Conservation (phyloP, 176 grass and related monocot genomes). For the Ampelocalamus luodianensis region DNA sequence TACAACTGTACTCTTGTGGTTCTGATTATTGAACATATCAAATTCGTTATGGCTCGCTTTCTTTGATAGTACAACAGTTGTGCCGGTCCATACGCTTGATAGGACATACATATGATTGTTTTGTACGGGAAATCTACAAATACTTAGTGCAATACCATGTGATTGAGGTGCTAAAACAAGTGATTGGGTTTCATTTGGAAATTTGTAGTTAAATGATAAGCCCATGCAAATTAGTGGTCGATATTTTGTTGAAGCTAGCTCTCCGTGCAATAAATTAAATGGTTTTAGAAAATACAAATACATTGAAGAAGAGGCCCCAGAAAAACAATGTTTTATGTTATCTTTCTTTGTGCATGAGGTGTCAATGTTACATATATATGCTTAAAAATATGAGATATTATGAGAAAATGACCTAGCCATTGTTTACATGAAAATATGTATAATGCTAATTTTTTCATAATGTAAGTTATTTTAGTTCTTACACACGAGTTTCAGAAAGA, state of each 20-base stretch:
- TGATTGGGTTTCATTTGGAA: not conserved
- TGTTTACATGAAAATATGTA: not conserved
- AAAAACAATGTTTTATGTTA: not conserved
- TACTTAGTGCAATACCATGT: not conserved
- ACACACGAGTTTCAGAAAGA: not conserved
- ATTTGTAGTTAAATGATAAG: not conserved
- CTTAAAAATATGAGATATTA: not conserved
- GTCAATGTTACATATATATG: not conserved
- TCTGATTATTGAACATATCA: not conserved
- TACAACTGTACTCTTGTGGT: not conserved
- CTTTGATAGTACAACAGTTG: not conserved
- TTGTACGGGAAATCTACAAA: not conserved
- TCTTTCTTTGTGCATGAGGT: not conserved
- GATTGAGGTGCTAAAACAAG: not conserved
- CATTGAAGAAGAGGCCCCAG: not conserved
- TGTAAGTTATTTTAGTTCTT: not conserved
- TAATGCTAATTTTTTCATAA: not conserved
- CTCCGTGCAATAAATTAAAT: not conserved
- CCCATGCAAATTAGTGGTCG: not conserved
- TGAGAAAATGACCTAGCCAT: not conserved
- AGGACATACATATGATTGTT: slow-evolving; percentile 18
- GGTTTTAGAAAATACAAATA: not conserved
- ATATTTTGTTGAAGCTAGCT: not conserved
- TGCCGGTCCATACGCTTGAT: not conserved
- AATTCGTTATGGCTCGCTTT: slow-evolving; percentile 6